phyloP scores from a whole-genome alignment of 495 filamentous ascomycete genomes.

The Neurospora sp. region DNA sequence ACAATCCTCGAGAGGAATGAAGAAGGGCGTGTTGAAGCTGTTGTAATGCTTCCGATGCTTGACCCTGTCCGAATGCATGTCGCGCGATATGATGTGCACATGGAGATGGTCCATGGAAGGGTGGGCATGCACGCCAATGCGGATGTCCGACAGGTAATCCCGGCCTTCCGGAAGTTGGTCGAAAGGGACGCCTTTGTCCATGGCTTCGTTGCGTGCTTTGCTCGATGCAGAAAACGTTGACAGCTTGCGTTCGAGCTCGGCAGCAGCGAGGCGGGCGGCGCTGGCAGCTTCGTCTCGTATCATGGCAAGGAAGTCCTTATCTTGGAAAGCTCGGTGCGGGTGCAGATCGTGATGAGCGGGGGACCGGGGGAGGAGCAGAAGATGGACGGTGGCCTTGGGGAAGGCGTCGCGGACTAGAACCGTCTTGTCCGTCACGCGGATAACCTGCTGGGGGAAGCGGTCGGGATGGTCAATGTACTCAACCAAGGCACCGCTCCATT shows the following conservation, averaged over 20 bases:
- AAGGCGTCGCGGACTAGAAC: conserved; percentile 77
- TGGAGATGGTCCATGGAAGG: conserved; percentile 94
- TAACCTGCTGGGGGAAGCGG: conserved; percentile 51
- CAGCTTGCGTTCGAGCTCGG: conserved; percentile 64
- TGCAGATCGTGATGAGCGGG: conserved; percentile 50
- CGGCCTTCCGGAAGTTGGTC: conserved; percentile 55
- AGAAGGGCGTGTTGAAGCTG: conserved; percentile 81
- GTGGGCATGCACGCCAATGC: conserved; percentile 69
- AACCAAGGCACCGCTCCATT: conserved; percentile 53
- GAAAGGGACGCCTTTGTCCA: conserved; percentile 25
- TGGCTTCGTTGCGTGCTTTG: conserved; percentile 36
- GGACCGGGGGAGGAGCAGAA: conserved; percentile 76
- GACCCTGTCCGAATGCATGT: conserved; percentile 58
- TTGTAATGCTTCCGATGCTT: conserved; percentile 88
- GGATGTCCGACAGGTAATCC: conserved; percentile 70
- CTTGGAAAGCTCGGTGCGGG: conserved; percentile 69
- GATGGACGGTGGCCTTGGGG: conserved; percentile 76
- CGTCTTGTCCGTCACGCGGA: conserved; percentile 60
- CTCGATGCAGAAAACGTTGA: conserved; percentile 56
- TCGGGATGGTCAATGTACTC: conserved; percentile 62
- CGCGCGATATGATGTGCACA: conserved; percentile 72
- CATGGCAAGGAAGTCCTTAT: conserved; percentile 57
- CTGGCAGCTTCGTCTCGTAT: conserved; percentile 50
- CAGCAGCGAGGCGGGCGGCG: conserved; percentile 55
- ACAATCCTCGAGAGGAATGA: conserved; percentile 71